These are phyloP conservation scores for Excoecaria cochinchinensis DNA, from an alignment of 345 rosid genomes.

Conservation along the genomic window DNA sequence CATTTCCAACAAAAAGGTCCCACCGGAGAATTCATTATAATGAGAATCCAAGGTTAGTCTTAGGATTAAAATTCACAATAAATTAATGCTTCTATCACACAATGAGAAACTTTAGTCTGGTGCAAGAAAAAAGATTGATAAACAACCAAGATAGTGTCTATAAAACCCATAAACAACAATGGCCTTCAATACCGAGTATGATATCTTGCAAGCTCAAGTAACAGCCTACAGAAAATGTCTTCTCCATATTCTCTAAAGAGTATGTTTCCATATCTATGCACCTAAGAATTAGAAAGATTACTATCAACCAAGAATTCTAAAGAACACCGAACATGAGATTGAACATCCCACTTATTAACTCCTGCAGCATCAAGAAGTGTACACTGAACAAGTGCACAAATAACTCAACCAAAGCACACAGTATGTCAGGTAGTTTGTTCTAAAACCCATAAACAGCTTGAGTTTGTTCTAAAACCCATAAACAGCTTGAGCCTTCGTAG, in stretches of 20 bases:
- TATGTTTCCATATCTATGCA: neutral
- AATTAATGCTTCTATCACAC: neutral
- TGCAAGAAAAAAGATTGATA: neutral
- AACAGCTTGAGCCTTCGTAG: neutral
- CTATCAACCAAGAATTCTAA: neutral
- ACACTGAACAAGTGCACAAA: neutral
- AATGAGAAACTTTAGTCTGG: neutral
- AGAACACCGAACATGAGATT: neutral
- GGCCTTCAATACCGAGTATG: neutral
- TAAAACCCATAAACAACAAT: neutral
- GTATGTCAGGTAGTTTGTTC: too few species aligned
- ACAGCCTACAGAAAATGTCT: neutral
- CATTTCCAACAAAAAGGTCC: neutral
- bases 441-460: too few species aligned
- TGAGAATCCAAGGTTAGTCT: neutral
- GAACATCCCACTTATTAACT: neutral
- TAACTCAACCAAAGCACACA: neutral
- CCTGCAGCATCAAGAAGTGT: neutral
- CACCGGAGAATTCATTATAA: neutral
- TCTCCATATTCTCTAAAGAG: neutral
- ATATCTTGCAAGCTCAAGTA: neutral
- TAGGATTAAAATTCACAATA: neutral
- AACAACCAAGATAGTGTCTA: neutral
- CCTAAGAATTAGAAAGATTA: neutral
- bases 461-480: too few species aligned